Evolutionary conservation across 768 basidiomycete species (phyloP).

Genomic region (Suillus plorans): DNA sequence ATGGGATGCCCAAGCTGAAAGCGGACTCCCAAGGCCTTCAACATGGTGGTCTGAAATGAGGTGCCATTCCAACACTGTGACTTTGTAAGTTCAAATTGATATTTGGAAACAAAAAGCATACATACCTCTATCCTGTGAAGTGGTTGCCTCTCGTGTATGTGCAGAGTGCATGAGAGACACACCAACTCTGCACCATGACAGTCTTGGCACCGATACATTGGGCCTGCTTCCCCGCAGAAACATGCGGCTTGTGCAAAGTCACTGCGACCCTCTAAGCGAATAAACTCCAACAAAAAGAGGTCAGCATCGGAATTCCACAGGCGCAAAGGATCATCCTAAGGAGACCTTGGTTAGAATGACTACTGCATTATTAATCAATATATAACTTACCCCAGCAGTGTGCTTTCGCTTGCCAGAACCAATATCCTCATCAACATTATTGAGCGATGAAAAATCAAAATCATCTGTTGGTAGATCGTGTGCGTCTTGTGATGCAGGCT

Average conservation of each 20-base stretch:
- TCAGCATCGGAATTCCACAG: not conserved
- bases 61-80: slow-evolving; percentile 18
- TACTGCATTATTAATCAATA: not conserved
- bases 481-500: not conserved
- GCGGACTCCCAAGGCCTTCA: slow-evolving; percentile 22
- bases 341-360: not conserved
- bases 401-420: not conserved
- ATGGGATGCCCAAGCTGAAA: slow-evolving; percentile 24
- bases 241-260: not conserved
- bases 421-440: not conserved
- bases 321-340: slow-evolving; percentile 1
- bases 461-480: not conserved
- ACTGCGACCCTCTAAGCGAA: not conserved
- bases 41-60: slow-evolving; percentile 14
- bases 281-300: not conserved
- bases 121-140: not conserved
- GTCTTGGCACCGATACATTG: not conserved
- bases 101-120: too few species aligned
- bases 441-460: not conserved
- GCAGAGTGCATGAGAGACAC: not conserved
- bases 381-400: not conserved
- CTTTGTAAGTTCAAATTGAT: not conserved
- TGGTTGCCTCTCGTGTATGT: not conserved
- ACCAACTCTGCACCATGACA: not conserved
- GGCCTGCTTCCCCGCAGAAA: not conserved